phyloP scores from a whole-genome alignment of 139 green algal genomes.

The Chara braunii region DNA sequence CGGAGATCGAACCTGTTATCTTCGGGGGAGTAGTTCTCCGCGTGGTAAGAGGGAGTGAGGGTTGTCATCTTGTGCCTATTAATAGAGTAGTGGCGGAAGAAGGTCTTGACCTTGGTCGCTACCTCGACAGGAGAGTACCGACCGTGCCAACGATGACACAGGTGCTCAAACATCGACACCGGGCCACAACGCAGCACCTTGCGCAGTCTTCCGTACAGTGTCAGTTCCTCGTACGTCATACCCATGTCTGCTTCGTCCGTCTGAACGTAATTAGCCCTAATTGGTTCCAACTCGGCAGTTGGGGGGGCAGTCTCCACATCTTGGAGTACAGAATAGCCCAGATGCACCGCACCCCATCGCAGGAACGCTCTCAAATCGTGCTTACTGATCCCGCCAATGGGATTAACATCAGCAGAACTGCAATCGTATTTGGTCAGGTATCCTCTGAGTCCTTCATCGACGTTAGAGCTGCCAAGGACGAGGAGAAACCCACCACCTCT shows the following conservation, averaged over 20 bases:
- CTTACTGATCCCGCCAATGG: slow-evolving; percentile 70
- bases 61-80: slow-evolving; percentile 96
- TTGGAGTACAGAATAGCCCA: slow-evolving; percentile 70
- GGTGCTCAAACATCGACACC: slow-evolving; percentile 72
- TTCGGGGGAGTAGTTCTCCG: slow-evolving; percentile 84
- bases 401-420: slow-evolving; percentile 88
- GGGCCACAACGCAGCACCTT: slow-evolving; percentile 80
- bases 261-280: slow-evolving; percentile 47
- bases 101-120: slow-evolving; percentile 75
- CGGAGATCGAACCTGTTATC: slow-evolving; percentile 92
- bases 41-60: slow-evolving; percentile 91
- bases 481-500: slow-evolving; percentile 93
- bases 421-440: slow-evolving; percentile 84
- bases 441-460: slow-evolving; percentile 81
- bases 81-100: slow-evolving; percentile 89
- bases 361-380: slow-evolving; percentile 73
- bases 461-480: slow-evolving; percentile 89
- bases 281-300: slow-evolving; percentile 89
- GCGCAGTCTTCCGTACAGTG: slow-evolving; percentile 76
- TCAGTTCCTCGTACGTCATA: slow-evolving; percentile 89
- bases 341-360: slow-evolving; percentile 61
- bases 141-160: slow-evolving; percentile 36
- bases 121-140: slow-evolving; percentile 19
- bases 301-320: slow-evolving; percentile 74
- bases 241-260: slow-evolving; percentile 79